phyloP scores from a whole-genome alignment of 2,329 filamentous ascomycete species.

The Arthroderma uncinatum region DNA sequence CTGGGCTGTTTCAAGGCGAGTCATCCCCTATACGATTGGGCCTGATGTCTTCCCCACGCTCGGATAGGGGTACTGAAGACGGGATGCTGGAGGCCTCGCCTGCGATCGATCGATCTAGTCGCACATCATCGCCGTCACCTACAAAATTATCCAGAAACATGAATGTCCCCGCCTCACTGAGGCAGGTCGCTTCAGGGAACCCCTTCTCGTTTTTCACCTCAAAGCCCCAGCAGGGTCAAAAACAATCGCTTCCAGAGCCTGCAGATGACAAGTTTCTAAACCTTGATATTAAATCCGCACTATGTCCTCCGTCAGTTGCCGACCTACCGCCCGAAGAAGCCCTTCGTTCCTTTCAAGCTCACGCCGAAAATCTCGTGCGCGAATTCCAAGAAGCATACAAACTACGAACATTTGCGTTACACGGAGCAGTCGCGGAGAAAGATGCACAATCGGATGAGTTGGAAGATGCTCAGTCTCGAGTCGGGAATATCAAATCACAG shows the following conservation, averaged over 20 bases:
- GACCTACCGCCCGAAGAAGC: conserved; percentile 42
- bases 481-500: conserved; percentile 49
- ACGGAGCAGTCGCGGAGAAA: conserved; percentile 44
- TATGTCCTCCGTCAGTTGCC: conserved; percentile 43
- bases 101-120: conserved; percentile 3
- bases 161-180: conserved; percentile 24
- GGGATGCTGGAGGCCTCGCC: neutral
- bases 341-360: conserved; percentile 46
- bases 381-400: conserved; percentile 49
- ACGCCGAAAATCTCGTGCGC: conserved; percentile 45
- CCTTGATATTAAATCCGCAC: conserved; percentile 43
- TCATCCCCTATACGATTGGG: conserved; percentile 10
- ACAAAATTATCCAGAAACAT: conserved; percentile 22
- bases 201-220: conserved; percentile 37
- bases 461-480: conserved; percentile 48
- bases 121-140: conserved; percentile 12
- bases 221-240: conserved; percentile 22
- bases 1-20: conserved; percentile 14
- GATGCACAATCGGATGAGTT: conserved; percentile 50
- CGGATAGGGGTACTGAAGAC: neutral
- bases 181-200: conserved; percentile 25
- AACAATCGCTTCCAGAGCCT: conserved; percentile 24
- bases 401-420: conserved; percentile 39
- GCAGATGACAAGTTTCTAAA: conserved; percentile 45
- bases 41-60: neutral